phyloP scores from a whole-genome alignment of 768 basidiomycete species.

The Tylopilus subfusipes region DNA sequence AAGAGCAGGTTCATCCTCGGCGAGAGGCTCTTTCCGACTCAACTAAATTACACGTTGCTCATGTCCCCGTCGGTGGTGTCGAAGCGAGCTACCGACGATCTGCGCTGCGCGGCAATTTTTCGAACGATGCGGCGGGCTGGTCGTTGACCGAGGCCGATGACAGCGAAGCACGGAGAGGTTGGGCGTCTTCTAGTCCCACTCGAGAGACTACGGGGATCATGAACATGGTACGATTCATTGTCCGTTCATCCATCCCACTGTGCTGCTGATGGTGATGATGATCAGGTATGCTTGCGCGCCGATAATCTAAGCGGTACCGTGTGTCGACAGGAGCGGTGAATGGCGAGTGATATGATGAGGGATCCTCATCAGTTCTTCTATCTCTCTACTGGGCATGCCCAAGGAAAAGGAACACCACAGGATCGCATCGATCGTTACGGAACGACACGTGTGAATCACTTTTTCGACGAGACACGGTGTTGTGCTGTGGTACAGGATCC shows the following conservation, averaged over 20 bases:
- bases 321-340: background rate
- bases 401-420: slow-evolving; percentile 6
- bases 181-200: background rate
- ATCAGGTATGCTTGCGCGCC: background rate
- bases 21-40: slow-evolving; percentile 10
- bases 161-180: slow-evolving; percentile 11
- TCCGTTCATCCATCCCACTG: background rate
- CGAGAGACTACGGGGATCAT: slow-evolving; percentile 14
- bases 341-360: slow-evolving; percentile 6
- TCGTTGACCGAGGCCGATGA: slow-evolving; percentile 4
- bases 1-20: slow-evolving; percentile 13
- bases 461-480: slow-evolving; percentile 15
- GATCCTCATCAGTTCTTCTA: slow-evolving; percentile 21
- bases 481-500: slow-evolving; percentile 26
- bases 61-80: slow-evolving; percentile 10
- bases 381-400: slow-evolving; percentile 9
- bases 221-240: background rate
- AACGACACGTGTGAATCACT: slow-evolving; percentile 19
- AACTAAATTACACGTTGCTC: slow-evolving; percentile 6
- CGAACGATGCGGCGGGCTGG: background rate
- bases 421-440: slow-evolving; percentile 2
- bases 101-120: background rate
- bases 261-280: background rate
- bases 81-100: slow-evolving; percentile 7
- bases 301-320: slow-evolving; percentile 10